Base-by-base conservation (phyloP, 1,284 basidiomycete species). In the Naganishia sp. region DNA sequence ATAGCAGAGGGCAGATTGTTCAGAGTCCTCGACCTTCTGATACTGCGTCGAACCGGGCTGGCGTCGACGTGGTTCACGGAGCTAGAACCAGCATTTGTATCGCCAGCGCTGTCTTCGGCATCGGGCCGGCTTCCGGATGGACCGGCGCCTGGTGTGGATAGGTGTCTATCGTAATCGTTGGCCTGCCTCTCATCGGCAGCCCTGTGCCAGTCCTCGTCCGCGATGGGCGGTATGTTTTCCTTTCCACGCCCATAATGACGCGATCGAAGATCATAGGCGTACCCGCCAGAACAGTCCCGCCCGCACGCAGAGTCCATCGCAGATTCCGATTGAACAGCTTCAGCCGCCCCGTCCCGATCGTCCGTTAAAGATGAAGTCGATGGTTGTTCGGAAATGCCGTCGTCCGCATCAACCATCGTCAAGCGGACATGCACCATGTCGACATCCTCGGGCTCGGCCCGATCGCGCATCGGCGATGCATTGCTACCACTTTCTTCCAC, bases 211-310 rank as follows among this genome's bases (percentile, higher is more conserved):
- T 41, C 61, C 1, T n/a, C 25, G 18, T 54, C 61, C 1, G 25
- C 50, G 2, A 52, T 25, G 3, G 61, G 61, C 21, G 61, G 61
- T 9, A 63, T 54, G 21, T 63, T 63, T 49, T 63, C 61, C 17
- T 63, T 63, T 18, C 61, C 61, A 3, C 52, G 50, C 6, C 57
- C 57, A 39, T 53, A 61, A 18, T 61, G 57, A 21, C 50, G 46
- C 15, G 57, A 61, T 13, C 57, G 57, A 18, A 61, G 57, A 39
- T 61, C 57, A n/a, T 57, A 57, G 6, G 55, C 41, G 15, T 32
- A 50, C 13, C 32, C 47, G 21, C 46, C 32, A 9, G 57, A 51
- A 41, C 47, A 61, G n/a, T 43, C 41, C 2, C 41, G 21, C 3
- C 47, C 57, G 35, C 57, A 61, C 0, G 35, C 6, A 39, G 47